Base-by-base conservation (phyloP, 169 alveolate species). In the Cryptosporidium felis region DNA sequence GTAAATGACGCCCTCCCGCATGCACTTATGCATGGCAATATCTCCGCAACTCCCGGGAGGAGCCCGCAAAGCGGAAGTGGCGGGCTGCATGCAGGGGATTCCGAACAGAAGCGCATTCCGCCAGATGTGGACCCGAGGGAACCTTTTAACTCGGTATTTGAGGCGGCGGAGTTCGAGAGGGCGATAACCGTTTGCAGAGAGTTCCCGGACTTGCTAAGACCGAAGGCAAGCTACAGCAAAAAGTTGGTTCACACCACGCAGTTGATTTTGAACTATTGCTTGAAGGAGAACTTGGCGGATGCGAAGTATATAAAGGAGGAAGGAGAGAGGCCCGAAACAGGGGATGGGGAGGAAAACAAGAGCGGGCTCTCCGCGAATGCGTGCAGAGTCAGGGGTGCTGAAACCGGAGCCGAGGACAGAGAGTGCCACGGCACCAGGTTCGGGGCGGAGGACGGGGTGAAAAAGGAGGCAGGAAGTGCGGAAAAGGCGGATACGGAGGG, bases 121-220 rank as follows among this genome's bases (percentile, higher is more conserved):
- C 40, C 61, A 23, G 66, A 74, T 18, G 67, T 30, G 2, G 85
- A 74, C 41, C 85, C 85, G 8, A 36, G 56, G 46, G 85, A 74
- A 36, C 85, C 85, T 21, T 74, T 74, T 74, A 74, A 74, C 56
- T 49, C 67, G 5, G 56, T 74, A 23, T 74, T 74, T 36, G 85
- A 74, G 38, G 30, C 28, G 10, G 23, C 85, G 32, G 85, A 67
- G 21, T 56, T 53, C 26, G 23, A 40, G 28, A 53, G 67, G 32
- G 85, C 85, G 6, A 34, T 58, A 23, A 6, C 85, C 0, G 56
- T 36, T 53, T 74, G 85, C 23, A 49, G 85, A 38, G 85, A 74
- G 44, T 74, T 53, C 56, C 56, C 65, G 18, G 74, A 74, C 10
- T 26, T 53, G 41, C 36, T 74, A 49, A 74, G 45, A 10, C 85